Conservation (phyloP, 371 early-diverging fungal species). For the Capillidium rhysosporum region DNA sequence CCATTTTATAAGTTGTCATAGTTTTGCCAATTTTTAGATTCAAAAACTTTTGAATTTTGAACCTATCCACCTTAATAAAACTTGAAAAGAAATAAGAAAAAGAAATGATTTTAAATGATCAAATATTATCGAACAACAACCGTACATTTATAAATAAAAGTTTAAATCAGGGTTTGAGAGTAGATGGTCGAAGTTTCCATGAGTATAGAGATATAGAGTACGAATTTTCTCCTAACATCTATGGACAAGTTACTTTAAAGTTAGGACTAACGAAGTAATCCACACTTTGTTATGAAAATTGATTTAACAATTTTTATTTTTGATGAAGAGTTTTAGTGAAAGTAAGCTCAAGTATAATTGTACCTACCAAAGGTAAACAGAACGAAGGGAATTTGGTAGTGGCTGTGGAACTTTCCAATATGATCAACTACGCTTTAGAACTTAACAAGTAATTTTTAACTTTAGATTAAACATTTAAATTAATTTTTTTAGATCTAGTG, state of each 20-base stretch:
- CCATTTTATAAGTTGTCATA: no score
- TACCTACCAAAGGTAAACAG: constrained; percentile 55
- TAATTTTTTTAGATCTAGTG: constrained; percentile 24
- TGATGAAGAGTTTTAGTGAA: constrained; percentile 70
- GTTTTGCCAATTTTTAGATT: no score
- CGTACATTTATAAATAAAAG: not conserved
- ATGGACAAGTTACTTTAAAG: not conserved
- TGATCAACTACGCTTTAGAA: constrained; percentile 64
- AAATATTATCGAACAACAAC: not conserved
- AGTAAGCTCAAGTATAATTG: constrained; percentile 69
- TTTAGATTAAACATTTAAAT: not conserved
- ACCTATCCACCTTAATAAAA: no score
- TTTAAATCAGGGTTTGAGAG: not conserved
- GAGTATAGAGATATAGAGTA: not conserved
- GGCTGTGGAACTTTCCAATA: constrained; percentile 65
- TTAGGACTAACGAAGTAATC: not conserved
- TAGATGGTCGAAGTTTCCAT: not conserved
- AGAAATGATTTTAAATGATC: not conserved
- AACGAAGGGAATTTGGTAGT: constrained; percentile 70
- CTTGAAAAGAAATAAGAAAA: no score
- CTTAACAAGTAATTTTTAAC: constrained; percentile 22
- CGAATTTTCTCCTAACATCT: not conserved
- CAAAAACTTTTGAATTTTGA: no score
- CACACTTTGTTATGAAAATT: not conserved
- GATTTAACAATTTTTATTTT: not conserved